A percentile compares a stretch with the other conserved stretches of the same genome.
These are phyloP conservation scores for Seiridium unicorne DNA, from an alignment of 2,329 filamentous ascomycete genomes.

Conservation along the genomic window DNA sequence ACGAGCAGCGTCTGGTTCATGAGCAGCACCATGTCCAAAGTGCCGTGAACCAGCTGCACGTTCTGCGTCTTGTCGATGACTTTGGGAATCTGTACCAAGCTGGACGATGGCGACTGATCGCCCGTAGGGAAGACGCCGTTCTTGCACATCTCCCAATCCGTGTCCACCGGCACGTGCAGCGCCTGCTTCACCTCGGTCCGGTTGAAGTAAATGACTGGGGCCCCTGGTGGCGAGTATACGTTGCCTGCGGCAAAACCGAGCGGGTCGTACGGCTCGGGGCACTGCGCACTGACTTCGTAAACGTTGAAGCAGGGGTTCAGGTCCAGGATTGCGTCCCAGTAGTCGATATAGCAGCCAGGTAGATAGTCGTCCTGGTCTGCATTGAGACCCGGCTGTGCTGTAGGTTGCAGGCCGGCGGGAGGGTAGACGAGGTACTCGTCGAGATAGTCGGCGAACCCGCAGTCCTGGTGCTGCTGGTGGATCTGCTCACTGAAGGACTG, in stretches of 20 bases:
- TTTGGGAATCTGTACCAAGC: conserved; percentile 56
- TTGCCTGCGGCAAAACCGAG: conserved; percentile 17
- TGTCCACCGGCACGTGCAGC: conserved; percentile 24
- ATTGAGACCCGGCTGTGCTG: conserved; percentile 40
- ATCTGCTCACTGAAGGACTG: conserved; percentile 53
- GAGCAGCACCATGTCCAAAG: conserved; percentile 63
- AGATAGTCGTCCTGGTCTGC: conserved; percentile 23
- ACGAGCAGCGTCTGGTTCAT: conserved; percentile 65
- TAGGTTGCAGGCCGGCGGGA: conserved; percentile 59
- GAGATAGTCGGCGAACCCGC: conserved; percentile 62
- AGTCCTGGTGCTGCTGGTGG: conserved; percentile 49
- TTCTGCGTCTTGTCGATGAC: conserved; percentile 70
- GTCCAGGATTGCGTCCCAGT: conserved; percentile 48
- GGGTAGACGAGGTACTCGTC: conserved; percentile 67
- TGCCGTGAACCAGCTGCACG: conserved; percentile 69
- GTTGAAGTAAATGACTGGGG: conserved; percentile 49
- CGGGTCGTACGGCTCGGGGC: conserved; percentile 68
- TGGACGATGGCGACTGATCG: conserved; percentile 52
- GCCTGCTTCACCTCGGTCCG: conserved; percentile 24
- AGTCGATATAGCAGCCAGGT: conserved; percentile 46
- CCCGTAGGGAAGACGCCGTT: conserved; percentile 31
- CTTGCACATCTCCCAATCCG: conserved; percentile 57
- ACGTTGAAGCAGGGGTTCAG: conserved; percentile 79
- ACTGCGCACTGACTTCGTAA: conserved; percentile 71
- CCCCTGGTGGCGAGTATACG: conserved; percentile 8